Percentiles rank a stretch among this genome's conserved stretches.
These are phyloP conservation scores for Chytriomyces confervae DNA, from an alignment of 192 early-diverging fungal genomes.

Conservation along the genomic window DNA sequence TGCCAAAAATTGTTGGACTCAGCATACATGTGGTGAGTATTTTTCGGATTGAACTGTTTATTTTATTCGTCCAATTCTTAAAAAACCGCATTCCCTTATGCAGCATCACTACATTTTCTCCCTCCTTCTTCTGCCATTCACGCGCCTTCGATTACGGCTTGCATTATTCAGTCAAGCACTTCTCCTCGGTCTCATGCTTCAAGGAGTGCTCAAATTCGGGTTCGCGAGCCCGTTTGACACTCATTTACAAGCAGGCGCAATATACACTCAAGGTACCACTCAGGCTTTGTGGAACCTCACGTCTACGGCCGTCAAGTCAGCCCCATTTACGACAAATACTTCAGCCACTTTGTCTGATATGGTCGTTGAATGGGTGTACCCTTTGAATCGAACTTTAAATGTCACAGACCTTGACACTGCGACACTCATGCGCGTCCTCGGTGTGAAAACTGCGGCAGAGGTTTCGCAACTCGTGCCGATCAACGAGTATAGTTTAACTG, in stretches of 20 bases:
- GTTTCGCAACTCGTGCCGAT: not conserved
- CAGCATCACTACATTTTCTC: not conserved
- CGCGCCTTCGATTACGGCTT: conserved; percentile 27
- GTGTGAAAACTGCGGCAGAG: not conserved
- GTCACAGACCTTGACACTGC: conserved; percentile 7
- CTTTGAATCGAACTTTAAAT: conserved; percentile 15
- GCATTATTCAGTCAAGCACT: conserved; percentile 28
- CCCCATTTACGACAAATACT: not conserved
- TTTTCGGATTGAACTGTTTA: not conserved
- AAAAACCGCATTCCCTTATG: not conserved
- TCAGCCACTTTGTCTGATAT: too few species aligned
- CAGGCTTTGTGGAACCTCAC: conserved; percentile 17
- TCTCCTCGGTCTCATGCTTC: conserved; percentile 27
- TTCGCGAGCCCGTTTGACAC: conserved; percentile 46
- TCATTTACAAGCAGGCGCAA: conserved; percentile 32
- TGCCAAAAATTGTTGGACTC: conserved; percentile 36
- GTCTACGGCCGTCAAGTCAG: not conserved
- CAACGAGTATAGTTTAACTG: conserved; percentile 17
- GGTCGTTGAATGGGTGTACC: conserved; percentile 11
- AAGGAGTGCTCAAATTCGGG: conserved; percentile 42
- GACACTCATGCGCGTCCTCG: not conserved
- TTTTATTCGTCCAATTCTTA: not conserved
- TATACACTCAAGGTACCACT: conserved; percentile 22
- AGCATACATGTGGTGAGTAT: conserved; percentile 43
- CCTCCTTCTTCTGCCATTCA: conserved; percentile 32